Evolutionary conservation across 106 monocot genomes (phyloP), one percentile per base, ranked within the genome.

Genomic region (Phalaenopsis equestris): DNA sequence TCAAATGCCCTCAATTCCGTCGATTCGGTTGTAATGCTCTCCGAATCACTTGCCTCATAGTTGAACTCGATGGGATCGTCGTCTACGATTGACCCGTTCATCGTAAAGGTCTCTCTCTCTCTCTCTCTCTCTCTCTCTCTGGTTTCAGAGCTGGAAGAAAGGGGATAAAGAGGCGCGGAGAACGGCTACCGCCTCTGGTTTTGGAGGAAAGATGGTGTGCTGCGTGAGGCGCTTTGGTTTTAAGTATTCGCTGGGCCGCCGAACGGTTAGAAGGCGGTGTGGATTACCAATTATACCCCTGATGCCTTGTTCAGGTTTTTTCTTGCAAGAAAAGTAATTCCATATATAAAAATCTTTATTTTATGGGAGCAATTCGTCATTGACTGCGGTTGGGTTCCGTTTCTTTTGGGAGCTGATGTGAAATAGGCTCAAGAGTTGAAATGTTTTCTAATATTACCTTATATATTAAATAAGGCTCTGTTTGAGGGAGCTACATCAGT

Each of bases 21-120:
- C 14, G 43, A 19, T 18, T 47, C 48, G 12, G 5, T 49, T 6
- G 30, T 52, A 16, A 76, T 49, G 49, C 76, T 76, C 49, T 24
- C 76, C 48, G 76, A 76, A 11, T 76, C 76, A 24, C 76, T 76
- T 1, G 49, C 47, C 23, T 48, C 76, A 24, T 76, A 48, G 8
- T 30, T 76, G 12, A 30, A 12, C 38, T 37, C 38, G 38, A 15
- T 14, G 5, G 8, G 38, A 39, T 70, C 38, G 70, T 9, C 38
- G 38, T 74, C 74, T 10, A 74, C 18, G 42, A 43, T 43, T 6
- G 43, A 15, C 16, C 38, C 43, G 19, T 16, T 43, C 74, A 74
- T 74, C 61, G 61, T 5, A 61, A 61, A 45, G 30, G 30, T 15
- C 56, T 67, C 67, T 24, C 67, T 67, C 23, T 68, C 24, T 68